Conservation (phyloP, 2,329 filamentous ascomycete species). For the Setomelanomma holmii region DNA sequence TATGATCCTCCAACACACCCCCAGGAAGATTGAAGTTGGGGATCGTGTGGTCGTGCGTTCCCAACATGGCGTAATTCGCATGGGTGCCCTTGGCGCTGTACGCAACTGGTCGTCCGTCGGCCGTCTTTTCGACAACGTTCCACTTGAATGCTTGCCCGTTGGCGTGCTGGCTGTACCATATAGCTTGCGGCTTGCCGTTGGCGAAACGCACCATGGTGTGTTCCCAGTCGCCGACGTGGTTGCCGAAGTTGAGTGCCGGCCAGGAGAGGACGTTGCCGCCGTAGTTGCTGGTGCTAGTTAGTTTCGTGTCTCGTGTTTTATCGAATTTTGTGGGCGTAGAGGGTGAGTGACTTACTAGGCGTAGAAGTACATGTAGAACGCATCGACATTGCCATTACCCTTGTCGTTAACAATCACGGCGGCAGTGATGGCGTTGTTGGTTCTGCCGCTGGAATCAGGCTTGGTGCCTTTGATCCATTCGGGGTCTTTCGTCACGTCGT, state of each 20-base stretch:
- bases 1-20: conserved; percentile 59
- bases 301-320: too few species aligned
- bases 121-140: conserved; percentile 59
- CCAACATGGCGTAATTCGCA: conserved; percentile 68
- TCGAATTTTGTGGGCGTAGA: too few species aligned
- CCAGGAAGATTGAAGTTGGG: conserved; percentile 66
- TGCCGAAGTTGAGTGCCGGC: conserved; percentile 54
- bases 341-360: too few species aligned
- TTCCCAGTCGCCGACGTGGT: conserved; percentile 73
- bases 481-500: conserved; percentile 52
- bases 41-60: conserved; percentile 69
- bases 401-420: conserved; percentile 66
- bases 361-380: conserved; percentile 70
- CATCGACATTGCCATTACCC: conserved; percentile 61
- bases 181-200: conserved; percentile 59
- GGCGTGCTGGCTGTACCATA: conserved; percentile 71
- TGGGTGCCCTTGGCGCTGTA: conserved; percentile 69
- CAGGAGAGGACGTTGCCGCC: conserved; percentile 58
- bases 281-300: conserved; percentile 61
- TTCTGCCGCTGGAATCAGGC: conserved; percentile 60
- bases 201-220: conserved; percentile 72
- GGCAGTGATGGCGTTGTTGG: conserved; percentile 57
- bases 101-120: conserved; percentile 58
- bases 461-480: conserved; percentile 59
- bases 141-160: conserved; percentile 70